Evolutionary conservation across 75 land plant species (phyloP).

Genomic region (Chamaecyparis obtusa): DNA sequence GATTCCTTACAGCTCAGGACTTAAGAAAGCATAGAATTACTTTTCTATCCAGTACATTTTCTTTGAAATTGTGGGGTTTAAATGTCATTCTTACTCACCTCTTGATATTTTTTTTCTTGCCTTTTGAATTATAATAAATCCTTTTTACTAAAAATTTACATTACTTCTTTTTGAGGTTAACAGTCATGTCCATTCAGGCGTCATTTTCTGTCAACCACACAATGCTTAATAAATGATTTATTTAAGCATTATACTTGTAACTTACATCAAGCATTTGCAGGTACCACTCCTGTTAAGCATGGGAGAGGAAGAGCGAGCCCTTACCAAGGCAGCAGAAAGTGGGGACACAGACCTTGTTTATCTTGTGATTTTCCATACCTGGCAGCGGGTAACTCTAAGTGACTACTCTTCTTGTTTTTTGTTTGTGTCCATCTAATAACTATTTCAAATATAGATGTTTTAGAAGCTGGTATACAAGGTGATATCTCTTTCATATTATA

Average conservation of each 20-base stretch:
- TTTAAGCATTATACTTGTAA: neutral
- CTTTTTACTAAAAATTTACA: neutral
- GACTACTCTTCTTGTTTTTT: neutral
- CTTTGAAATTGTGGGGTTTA: neutral
- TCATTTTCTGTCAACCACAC: neutral
- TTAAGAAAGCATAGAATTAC: neutral
- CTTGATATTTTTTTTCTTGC: neutral
- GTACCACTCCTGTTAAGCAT: conserved; percentile 91
- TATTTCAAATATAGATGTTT: neutral
- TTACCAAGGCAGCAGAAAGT: conserved; percentile 90
- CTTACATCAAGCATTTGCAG: conserved; percentile 31
- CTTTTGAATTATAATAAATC: neutral
- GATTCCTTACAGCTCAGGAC: neutral
- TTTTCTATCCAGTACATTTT: neutral
- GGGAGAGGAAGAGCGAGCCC: conserved; percentile 92
- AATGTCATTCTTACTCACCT: neutral
- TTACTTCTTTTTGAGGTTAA: neutral
- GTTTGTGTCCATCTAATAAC: neutral
- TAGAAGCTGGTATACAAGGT: neutral
- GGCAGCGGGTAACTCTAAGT: conserved; percentile 65
- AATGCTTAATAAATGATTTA: neutral
- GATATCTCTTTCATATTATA: neutral
- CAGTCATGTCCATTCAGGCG: neutral
- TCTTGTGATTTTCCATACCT: conserved; percentile 89
- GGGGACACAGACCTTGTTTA: conserved; percentile 98